These are phyloP conservation scores for Pulveroboletus frians DNA, from an alignment of 768 basidiomycete species.

Conservation along the genomic window DNA sequence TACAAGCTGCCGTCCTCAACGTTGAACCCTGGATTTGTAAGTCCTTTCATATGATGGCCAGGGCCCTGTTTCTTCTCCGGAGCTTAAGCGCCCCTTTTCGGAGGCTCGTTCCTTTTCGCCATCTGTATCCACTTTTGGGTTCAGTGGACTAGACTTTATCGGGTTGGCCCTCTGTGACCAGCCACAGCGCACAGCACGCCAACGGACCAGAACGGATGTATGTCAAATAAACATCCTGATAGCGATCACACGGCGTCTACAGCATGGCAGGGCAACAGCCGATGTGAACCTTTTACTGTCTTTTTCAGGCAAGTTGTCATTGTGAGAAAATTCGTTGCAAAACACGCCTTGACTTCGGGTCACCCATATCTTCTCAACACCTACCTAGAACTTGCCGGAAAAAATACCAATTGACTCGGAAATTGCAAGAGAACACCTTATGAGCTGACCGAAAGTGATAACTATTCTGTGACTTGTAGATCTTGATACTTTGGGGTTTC, in stretches of 20 bases:
- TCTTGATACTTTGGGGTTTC: no score
- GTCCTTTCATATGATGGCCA: not conserved
- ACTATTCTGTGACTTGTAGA: no score
- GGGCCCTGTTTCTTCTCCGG: slow-evolving; percentile 20
- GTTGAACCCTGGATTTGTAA: slow-evolving; percentile 20
- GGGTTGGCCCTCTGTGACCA: slow-evolving; percentile 1
- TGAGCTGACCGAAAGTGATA: no score
- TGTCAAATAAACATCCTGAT: slow-evolving; percentile 13
- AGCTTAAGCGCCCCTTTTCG: slow-evolving; percentile 31
- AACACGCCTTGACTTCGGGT: no score
- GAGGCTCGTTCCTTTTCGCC: slow-evolving; percentile 2
- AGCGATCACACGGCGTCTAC: slow-evolving; percentile 14
- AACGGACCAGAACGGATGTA: slow-evolving; percentile 6
- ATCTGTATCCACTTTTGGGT: slow-evolving; percentile 2
- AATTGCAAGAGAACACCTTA: no score
- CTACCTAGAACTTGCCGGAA: no score
- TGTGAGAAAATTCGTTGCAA: no score
- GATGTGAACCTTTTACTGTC: slow-evolving; percentile 3
- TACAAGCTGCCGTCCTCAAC: slow-evolving; percentile 13
- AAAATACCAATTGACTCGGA: no score
- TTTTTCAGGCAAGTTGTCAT: no score
- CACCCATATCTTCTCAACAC: no score
- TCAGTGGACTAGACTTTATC: slow-evolving; percentile 8
- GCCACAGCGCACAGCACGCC: slow-evolving; percentile 22
- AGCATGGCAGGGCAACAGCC: slow-evolving; percentile 14